Base-by-base conservation (phyloP, 2,329 filamentous ascomycete species). In the Ophiosphaerella herpotricha region DNA sequence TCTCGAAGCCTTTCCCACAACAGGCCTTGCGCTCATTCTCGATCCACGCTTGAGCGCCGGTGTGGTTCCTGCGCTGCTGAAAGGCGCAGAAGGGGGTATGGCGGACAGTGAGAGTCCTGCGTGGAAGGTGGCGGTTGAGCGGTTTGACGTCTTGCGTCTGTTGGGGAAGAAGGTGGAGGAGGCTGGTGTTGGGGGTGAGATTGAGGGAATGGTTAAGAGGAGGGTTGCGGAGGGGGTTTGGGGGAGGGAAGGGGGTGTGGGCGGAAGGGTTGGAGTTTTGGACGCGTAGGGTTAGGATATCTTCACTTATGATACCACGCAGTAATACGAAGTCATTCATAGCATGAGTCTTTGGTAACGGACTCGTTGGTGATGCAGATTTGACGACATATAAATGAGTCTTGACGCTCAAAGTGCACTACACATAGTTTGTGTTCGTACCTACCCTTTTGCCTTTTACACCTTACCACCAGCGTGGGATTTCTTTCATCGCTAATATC, bases 71-170 rank as follows among this genome's bases (percentile, higher is more conserved):
- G 84, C 81, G 58, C 72, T 86, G 2, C 77, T 85, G 47, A 80
- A 79, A 46, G 81, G 82, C 3, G 78, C 83, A 1, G 82, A 84
- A 0, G 81, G 80, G 12, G 82, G 83, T 8, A 74, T 78, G 8
- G 81, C 80, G 2, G 83, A 85, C 60, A 71, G 78, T 1, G 80
- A 85, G 60, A 82, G 78, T 54, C 77, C 80, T 1, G 81, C 82
- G 3, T 85, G 82, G 70, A 78, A 79, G 53, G 75, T 86, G 36
- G 82, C 82, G 1, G 77, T 75, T 39, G 79, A 81, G 0, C 85
- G 84, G 58, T 83, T 82, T 55, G 82, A 84, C 47, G 79, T 79
- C 2, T 58, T 85, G 40, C 77, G 78, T 13, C 75, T 76, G 4
- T 65, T 85, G n/a, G 71, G 80, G 24, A 57, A 67, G 21, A 66